These are phyloP conservation scores for Arthrobotrys pseudoclavata DNA, from an alignment of 2,329 filamentous ascomycete species.

Conservation along the genomic window DNA sequence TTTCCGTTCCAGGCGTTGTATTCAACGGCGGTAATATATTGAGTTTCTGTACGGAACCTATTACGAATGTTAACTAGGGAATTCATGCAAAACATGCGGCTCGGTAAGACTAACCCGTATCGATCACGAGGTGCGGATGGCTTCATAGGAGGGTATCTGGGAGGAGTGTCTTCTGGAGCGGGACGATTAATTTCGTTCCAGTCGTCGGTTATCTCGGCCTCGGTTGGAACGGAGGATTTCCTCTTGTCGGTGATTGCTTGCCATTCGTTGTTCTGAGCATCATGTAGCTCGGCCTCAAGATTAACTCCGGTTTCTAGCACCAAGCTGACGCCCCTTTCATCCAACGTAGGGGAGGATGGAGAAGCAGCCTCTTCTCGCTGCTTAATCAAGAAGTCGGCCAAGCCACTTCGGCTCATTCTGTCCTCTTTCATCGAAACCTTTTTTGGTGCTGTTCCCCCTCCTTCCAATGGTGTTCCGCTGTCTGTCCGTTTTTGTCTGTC, in stretches of 20 bases:
- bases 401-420: constrained; percentile 58
- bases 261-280: constrained; percentile 58
- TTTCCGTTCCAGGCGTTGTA: constrained; percentile 84
- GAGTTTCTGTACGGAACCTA: constrained; percentile 89
- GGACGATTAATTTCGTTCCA: constrained; percentile 50
- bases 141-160: constrained; percentile 54
- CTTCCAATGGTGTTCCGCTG: constrained; percentile 62
- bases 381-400: constrained; percentile 61
- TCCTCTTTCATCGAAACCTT: constrained; percentile 61
- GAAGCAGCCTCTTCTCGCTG: constrained; percentile 60
- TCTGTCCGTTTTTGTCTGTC: constrained; percentile 62
- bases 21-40: constrained; percentile 80
- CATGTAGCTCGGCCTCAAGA: constrained; percentile 44
- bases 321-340: constrained; percentile 60
- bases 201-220: constrained; percentile 30
- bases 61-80: constrained; percentile 66
- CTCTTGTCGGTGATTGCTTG: constrained; percentile 55
- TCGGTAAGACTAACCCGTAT: constrained; percentile 61
- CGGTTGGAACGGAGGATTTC: constrained; percentile 36
- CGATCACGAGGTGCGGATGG: constrained; percentile 61
- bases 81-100: neutral
- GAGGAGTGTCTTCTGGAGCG: constrained; percentile 46
- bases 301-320: constrained; percentile 52
- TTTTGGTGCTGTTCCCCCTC: constrained; percentile 56
- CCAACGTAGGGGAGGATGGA: constrained; percentile 51